A percentile compares a stretch with the other conserved stretches of the same genome.
Conservation (phyloP, 768 basidiomycete genomes). For the Phallus indusiatus region DNA sequence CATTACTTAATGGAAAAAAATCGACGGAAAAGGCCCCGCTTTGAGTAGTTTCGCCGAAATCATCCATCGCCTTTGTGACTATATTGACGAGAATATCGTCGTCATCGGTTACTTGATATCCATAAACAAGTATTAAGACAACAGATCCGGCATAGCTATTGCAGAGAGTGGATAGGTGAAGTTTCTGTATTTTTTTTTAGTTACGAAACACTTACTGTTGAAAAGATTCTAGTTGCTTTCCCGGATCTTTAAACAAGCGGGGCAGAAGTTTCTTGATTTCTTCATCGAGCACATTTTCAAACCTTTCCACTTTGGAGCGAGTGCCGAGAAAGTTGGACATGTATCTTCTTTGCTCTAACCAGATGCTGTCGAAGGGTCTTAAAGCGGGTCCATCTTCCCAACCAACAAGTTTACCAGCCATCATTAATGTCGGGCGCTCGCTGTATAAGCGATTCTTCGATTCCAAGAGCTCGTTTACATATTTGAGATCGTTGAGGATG, state of each 20-base stretch:
- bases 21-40: conserved; percentile 1
- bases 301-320: conserved; percentile 14
- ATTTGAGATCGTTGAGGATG: conserved; percentile 12
- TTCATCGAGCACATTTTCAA: conserved; percentile 12
- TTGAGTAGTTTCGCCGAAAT: not conserved
- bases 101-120: not conserved
- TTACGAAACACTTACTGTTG: too few relatives aligned
- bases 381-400: not conserved
- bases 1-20: conserved; percentile 3
- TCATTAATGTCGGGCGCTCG: conserved; percentile 36
- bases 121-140: not conserved
- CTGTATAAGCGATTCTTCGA: conserved; percentile 38
- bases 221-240: too few relatives aligned
- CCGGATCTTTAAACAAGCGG: not conserved
- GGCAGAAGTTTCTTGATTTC: conserved; percentile 12
- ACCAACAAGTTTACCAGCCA: conserved; percentile 36
- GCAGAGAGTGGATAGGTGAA: too few relatives aligned
- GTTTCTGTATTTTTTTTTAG: too few relatives aligned
- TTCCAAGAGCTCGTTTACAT: conserved; percentile 14
- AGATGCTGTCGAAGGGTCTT: conserved; percentile 9
- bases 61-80: not conserved
- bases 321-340: conserved; percentile 17
- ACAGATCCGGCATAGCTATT: not conserved
- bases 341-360: conserved; percentile 15
- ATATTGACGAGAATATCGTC: not conserved